phyloP scores from a whole-genome alignment of 257 asterid genomes.

The Solanum clarkiae region DNA sequence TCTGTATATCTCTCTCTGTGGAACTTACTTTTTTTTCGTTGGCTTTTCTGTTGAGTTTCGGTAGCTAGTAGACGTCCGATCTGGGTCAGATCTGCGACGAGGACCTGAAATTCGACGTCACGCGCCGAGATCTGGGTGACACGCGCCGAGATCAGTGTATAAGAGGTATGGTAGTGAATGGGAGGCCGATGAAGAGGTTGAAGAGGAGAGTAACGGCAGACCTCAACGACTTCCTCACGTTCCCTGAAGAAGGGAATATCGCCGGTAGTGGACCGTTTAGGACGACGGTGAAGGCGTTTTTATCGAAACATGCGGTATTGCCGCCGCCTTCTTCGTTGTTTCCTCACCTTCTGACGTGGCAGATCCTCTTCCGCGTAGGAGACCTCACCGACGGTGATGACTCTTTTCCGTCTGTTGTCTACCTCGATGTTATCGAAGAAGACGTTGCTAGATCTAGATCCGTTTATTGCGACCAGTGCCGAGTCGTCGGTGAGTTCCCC shows the following conservation, averaged over 20 bases:
- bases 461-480: conserved; percentile 94
- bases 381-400: conserved; percentile 36
- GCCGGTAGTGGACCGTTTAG: conserved; percentile 44
- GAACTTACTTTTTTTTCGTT: not conserved
- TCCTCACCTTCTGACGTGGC: conserved; percentile 84
- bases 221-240: conserved; percentile 3
- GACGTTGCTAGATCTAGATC: conserved; percentile 89
- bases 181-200: conserved; percentile 9
- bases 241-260: conserved; percentile 3
- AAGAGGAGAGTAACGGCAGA: conserved; percentile 13
- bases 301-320: conserved; percentile 49
- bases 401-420: conserved; percentile 38
- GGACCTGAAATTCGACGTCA: not conserved
- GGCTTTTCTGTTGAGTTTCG: not conserved
- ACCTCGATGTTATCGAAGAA: conserved; percentile 83
- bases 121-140: conserved; percentile 11
- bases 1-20: not conserved
- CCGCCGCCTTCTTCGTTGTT: conserved; percentile 75
- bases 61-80: not conserved
- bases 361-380: conserved; percentile 76
- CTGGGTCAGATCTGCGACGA: conserved; percentile 3
- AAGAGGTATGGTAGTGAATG: conserved; percentile 5
- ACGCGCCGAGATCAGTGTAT: not conserved
- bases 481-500: conserved; percentile 89
- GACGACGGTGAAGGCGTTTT: conserved; percentile 36